A percentile compares a stretch with the other conserved stretches of the same genome.
Conservation (phyloP, 495 filamentous ascomycete species). For the Parathielavia hyrcaniae region DNA sequence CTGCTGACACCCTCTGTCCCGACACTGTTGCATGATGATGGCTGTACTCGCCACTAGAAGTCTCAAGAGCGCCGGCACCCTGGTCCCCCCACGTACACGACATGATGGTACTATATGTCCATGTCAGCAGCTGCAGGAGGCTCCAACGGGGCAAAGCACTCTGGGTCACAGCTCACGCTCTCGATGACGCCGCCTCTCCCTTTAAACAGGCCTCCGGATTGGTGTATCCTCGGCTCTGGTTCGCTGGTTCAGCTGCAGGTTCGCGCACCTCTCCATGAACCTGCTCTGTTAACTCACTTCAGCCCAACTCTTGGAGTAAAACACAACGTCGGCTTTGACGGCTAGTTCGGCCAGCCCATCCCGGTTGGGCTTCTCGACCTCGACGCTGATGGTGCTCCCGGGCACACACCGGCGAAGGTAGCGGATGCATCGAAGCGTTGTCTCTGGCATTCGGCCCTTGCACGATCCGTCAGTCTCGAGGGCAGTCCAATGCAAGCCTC, state of each 20-base stretch:
- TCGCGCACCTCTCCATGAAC: not conserved
- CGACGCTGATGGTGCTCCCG: slow-evolving; percentile 54
- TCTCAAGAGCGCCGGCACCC: slow-evolving; percentile 50
- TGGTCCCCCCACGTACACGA: slow-evolving; percentile 63
- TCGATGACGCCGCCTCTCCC: slow-evolving; percentile 25
- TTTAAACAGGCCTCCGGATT: slow-evolving; percentile 34
- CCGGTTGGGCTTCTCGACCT: slow-evolving; percentile 62
- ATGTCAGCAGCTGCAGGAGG: slow-evolving; percentile 5
- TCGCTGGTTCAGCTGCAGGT: slow-evolving; percentile 5
- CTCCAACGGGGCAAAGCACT: not conserved
- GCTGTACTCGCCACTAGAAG: slow-evolving; percentile 32
- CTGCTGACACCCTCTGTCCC: slow-evolving; percentile 38
- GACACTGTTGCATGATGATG: slow-evolving; percentile 44
- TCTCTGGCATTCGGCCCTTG: slow-evolving; percentile 61
- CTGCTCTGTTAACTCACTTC: slow-evolving; percentile 47
- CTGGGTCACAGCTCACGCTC: slow-evolving; percentile 26
- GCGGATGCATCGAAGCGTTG: slow-evolving; percentile 55
- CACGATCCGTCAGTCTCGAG: not conserved
- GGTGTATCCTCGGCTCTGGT: slow-evolving; percentile 32
- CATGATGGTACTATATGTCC: slow-evolving; percentile 45
- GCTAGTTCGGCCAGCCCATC: slow-evolving; percentile 56
- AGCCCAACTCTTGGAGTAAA: slow-evolving; percentile 67
- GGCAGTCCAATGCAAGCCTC: not conserved
- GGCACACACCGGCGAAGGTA: slow-evolving; percentile 48
- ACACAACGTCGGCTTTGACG: slow-evolving; percentile 58